phyloP scores from a whole-genome alignment of 768 basidiomycete species.

The Tulasnella sp. region DNA sequence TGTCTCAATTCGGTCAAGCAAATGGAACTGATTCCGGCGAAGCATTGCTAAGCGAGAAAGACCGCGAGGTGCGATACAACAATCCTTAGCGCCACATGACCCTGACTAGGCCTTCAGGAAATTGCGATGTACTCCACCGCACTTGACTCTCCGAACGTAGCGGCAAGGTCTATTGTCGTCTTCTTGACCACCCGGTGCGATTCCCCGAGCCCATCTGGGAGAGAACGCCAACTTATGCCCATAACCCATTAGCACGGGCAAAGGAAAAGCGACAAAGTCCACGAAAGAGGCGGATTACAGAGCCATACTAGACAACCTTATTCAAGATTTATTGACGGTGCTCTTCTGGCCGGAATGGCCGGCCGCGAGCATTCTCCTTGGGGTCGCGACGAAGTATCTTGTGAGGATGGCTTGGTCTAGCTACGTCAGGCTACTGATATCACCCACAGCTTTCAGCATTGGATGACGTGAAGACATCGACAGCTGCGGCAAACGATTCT shows the following conservation, averaged over 20 bases:
- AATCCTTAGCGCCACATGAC: neutral
- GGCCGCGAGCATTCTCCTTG: conserved; percentile 70
- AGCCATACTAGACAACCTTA: conserved; percentile 80
- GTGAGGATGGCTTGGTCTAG: conserved; percentile 31
- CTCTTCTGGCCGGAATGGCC: conserved; percentile 98
- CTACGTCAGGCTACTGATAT: neutral
- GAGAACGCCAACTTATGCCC: conserved; percentile 5
- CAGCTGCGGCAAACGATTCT: conserved; percentile 42
- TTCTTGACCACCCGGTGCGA: conserved; percentile 57
- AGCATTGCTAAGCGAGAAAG: conserved; percentile 53
- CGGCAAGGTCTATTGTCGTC: conserved; percentile 70
- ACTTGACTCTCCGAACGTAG: conserved; percentile 70
- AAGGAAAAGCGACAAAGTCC: conserved; percentile 77
- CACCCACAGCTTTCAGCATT: conserved; percentile 57
- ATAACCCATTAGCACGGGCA: conserved; percentile 50
- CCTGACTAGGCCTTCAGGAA: conserved; percentile 30
- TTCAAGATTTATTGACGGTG: conserved; percentile 77
- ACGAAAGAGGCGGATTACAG: conserved; percentile 93
- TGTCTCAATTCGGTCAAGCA: conserved; percentile 31
- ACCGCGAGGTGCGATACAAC: conserved; percentile 39
- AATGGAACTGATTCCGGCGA: conserved; percentile 25
- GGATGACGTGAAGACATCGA: conserved; percentile 64
- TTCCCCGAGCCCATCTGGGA: conserved; percentile 7
- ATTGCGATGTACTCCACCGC: conserved; percentile 58
- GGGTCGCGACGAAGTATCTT: conserved; percentile 76